Evolutionary conservation across 768 basidiomycete species (phyloP).

Genomic region (Mycena amicta): DNA sequence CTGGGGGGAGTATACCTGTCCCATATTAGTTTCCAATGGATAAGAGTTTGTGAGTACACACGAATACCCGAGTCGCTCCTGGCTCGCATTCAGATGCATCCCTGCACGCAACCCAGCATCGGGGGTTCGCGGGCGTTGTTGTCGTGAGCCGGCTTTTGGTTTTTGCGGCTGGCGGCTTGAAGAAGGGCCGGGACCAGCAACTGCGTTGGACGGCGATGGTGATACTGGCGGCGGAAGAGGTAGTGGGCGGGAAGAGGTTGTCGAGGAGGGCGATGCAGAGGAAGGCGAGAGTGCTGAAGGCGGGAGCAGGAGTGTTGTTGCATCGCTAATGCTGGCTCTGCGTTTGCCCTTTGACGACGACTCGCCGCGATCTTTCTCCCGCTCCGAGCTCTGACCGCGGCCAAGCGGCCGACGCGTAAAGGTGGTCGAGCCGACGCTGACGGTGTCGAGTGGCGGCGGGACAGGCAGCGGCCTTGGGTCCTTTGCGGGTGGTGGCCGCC

Average conservation of each 20-base stretch:
- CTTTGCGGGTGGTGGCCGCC: background rate
- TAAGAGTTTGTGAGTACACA: background rate
- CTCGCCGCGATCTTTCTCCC: background rate
- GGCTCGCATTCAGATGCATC: background rate
- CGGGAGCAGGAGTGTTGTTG: background rate
- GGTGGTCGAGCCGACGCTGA: slow-evolving; percentile 5
- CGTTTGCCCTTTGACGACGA: slow-evolving; percentile 6
- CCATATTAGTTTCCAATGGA: background rate
- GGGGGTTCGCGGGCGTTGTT: background rate
- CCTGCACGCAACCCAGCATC: background rate
- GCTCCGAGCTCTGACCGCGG: background rate
- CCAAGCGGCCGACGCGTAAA: slow-evolving; percentile 8
- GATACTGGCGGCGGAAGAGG: background rate
- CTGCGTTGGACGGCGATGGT: background rate
- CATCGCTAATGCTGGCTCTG: slow-evolving; percentile 7
- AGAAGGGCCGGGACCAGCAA: background rate
- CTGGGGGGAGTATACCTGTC: background rate
- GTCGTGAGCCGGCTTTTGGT: background rate
- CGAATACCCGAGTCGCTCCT: background rate
- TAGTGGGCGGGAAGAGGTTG: background rate
- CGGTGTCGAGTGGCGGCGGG: slow-evolving; percentile 17
- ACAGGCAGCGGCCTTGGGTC: slow-evolving; percentile 10
- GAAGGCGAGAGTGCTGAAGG: background rate
- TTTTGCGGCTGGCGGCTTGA: background rate
- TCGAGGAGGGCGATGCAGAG: background rate